phyloP scores from a whole-genome alignment of 306 rosid genomes.

The Corylus americana region DNA sequence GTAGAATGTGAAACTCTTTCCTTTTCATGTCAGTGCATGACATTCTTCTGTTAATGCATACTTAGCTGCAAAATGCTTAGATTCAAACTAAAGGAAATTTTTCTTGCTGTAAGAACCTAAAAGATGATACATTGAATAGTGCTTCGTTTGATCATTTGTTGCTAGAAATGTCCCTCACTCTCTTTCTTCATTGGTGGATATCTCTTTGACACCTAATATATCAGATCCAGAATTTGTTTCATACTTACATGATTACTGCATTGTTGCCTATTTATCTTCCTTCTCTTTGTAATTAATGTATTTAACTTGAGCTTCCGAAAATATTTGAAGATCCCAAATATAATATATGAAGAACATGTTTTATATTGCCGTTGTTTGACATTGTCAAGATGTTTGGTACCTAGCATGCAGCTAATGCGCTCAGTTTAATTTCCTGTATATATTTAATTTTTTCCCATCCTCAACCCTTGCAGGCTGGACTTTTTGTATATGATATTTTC shows the following conservation, averaged over 20 bases:
- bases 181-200: neutral
- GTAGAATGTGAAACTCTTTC: neutral
- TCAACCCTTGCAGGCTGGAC: conserved; percentile 72
- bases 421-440: conserved; percentile 1
- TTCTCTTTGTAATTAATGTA: neutral
- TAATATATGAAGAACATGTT: neutral
- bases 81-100: neutral
- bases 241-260: neutral
- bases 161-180: neutral
- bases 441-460: conserved; percentile 23
- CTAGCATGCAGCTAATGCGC: neutral
- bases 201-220: neutral
- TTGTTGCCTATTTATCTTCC: neutral
- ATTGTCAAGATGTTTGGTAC: neutral
- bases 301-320: neutral
- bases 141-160: neutral
- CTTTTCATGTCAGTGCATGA: neutral
- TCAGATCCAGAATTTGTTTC: neutral
- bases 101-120: neutral
- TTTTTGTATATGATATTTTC: conserved; percentile 94
- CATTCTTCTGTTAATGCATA: neutral
- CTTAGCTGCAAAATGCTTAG: neutral
- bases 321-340: neutral
- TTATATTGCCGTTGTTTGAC: neutral
- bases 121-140: neutral